Conservation (phyloP, 106 monocot species). For the Hemerocallis citrina region DNA sequence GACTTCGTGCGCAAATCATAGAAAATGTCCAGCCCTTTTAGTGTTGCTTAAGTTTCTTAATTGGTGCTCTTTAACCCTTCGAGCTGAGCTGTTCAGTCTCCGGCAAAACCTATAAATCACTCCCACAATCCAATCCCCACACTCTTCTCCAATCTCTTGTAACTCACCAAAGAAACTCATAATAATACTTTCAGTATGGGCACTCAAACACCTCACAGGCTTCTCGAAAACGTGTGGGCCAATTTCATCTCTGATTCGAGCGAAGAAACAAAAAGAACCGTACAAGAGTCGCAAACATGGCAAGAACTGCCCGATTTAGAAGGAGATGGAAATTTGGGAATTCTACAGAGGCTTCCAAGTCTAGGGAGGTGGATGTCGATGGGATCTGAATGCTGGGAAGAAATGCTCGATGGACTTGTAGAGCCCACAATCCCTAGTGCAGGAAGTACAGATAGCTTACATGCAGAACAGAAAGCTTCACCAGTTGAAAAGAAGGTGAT, state of each 20-base stretch:
- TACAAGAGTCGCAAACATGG: background rate
- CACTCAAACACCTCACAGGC: conserved; percentile 3
- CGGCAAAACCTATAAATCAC: conserved; percentile 18
- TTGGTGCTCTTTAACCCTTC: background rate
- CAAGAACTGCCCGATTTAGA: conserved; percentile 5
- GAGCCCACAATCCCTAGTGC: background rate
- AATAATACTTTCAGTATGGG: conserved; percentile 12
- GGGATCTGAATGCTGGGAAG: conserved; percentile 38
- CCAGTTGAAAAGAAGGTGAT: background rate
- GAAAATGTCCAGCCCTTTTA: background rate
- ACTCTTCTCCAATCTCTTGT: background rate
- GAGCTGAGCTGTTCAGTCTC: conserved; percentile 16
- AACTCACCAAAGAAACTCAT: background rate
- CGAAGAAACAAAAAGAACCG: conserved; percentile 3
- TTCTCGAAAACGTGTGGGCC: conserved; percentile 35
- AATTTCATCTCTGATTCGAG: conserved; percentile 22
- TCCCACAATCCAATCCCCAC: background rate
- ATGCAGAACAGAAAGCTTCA: background rate
- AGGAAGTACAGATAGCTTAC: background rate
- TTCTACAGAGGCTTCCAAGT: conserved; percentile 32
- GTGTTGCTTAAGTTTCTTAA: conserved; percentile 6
- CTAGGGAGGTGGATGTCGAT: conserved; percentile 40
- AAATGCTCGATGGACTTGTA: conserved; percentile 14
- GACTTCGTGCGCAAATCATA: background rate
- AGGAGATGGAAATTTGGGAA: background rate